Base-by-base conservation (phyloP, 306 rosid species). In the Vigna reflexopilosa region DNA sequence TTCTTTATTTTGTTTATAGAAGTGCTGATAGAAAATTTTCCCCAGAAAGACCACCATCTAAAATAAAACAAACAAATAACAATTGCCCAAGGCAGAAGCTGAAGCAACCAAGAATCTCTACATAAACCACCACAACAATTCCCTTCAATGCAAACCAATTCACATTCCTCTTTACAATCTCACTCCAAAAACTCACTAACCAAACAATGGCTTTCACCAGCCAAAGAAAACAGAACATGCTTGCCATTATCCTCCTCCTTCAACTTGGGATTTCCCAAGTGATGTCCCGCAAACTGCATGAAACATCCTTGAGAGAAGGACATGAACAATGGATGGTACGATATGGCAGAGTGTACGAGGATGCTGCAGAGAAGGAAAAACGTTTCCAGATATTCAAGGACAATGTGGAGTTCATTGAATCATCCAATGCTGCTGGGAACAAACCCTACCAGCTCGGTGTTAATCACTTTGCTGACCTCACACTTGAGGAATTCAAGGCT, bases 321-420 rank as follows among this genome's bases (percentile, higher is more conserved):
- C 62, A 56, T 11, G 62, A 56, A 22, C 2, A 54, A 6, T 54
- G 59, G 59, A 54, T 54, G 13, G 2, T 4, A 54, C 1, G 1
- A 54, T 9, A 54, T 19, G 59, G 28, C 13, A 54, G 8, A 19
- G 42, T 63, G 34, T 86, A 83, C 10, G 6, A 61, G 0, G 71
- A 84, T 48, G 70, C 6, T 15, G 59, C 36, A 5, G 92, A 88
- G 75, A 80, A 82, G 77, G 76, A 84, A 17, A 72, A 62, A 14
- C 81, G 88, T 11, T 70, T 71, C 48, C 4, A 67, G 14, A 89
- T 84, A 63, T 87, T 87, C 79, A 80, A 71, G 51, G 48, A 75
- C 32, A 87, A 85, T 38, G 59, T 77, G 9, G 70, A 79, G 3
- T 83, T n/a, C 17, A 70, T 85, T 3, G 80, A 82, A 13, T 57